Percentiles rank a stretch among this genome's conserved stretches.
phyloP scores from a whole-genome alignment of 208 protist genomes.

The Acanthamoeba lenticulata region DNA sequence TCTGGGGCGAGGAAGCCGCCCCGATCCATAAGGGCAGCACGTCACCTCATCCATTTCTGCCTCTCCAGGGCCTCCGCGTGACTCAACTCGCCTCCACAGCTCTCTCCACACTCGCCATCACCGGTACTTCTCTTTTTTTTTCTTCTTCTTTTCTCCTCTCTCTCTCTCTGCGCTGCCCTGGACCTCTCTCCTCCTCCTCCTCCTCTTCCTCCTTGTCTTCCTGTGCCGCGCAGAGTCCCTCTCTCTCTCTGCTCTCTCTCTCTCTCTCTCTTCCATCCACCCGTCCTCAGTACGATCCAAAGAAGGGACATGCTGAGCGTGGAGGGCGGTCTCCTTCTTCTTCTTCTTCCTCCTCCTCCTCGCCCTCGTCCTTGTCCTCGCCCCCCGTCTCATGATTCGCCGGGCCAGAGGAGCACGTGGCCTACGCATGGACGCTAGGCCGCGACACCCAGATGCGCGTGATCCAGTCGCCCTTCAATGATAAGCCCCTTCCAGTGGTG shows the following conservation, averaged over 20 bases:
- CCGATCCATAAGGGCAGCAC: background rate
- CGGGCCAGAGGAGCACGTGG: background rate
- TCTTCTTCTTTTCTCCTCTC: background rate
- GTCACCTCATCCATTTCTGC: background rate
- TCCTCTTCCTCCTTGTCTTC: no score
- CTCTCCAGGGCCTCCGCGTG: background rate
- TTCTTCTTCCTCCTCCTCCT: no score
- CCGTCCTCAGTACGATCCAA: no score
- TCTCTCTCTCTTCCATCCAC: no score
- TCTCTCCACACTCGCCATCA: background rate
- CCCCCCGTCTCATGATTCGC: no score
- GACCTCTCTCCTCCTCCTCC: no score
- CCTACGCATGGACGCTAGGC: background rate
- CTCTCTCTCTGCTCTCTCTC: no score
- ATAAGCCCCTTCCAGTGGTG: background rate
- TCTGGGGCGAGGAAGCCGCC: background rate
- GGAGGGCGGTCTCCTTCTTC: no score
- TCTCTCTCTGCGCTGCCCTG: no score
- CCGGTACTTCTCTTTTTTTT: background rate
- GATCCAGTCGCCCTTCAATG: background rate
- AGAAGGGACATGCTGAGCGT: no score
- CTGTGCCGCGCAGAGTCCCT: no score
- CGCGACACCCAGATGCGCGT: background rate
- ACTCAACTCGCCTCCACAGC: conserved; percentile 18
- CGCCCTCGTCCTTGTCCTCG: no score